Base-by-base conservation (phyloP, 2,329 filamentous ascomycete genomes). In the Zymoseptoria brevis region DNA sequence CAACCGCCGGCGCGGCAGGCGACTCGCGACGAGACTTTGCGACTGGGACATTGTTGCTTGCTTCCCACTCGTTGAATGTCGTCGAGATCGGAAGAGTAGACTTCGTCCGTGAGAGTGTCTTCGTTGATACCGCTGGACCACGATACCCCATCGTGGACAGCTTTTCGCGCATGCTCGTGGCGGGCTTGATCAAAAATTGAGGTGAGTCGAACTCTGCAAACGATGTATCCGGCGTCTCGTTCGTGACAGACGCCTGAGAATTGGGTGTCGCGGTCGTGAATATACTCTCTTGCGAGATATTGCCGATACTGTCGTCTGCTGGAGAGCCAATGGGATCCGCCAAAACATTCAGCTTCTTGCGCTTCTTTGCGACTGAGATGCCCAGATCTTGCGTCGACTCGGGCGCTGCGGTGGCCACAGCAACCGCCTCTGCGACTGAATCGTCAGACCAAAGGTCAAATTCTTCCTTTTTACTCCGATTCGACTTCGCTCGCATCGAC, bases 361-460 rank as follows among this genome's bases (percentile, higher is more conserved):
- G 61, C 57, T 68, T 68, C 56, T 61, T 65, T 13, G 64, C 66
- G 21, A 63, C 66, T 16, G 60, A 59, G 19, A 50, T 60, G 55
- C 55, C 60, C 62, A 59, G 24, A 57, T 48, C 54, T 45, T 53
- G 53, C 53, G 54, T 62, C 30, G 65, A n/a, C 49, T 68, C 61
- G 29, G 59, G 51, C 9, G 61, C 60, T 8, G 67, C 64, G 13
- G 64, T 61, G 3, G 66, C 55, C 50, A 74, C 73, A 11, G 72
- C 73, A 64, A 77, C 72, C 7, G 74, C 77, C 21, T 78, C 75
- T 21, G 75, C 74, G 6, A 77, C 67, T 4, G 77, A 79, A 56
- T 79, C 78, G 61, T 80, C 78, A 3, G 78, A 79, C 68, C 73
- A 79, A 1, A 80, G 66, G 21, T 78, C 74, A 59, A 80, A 76